Percentiles rank a stretch among this genome's conserved stretches.
phyloP scores from a whole-genome alignment of 805 yeast genomes.

The Komagataella mondaviorum region DNA sequence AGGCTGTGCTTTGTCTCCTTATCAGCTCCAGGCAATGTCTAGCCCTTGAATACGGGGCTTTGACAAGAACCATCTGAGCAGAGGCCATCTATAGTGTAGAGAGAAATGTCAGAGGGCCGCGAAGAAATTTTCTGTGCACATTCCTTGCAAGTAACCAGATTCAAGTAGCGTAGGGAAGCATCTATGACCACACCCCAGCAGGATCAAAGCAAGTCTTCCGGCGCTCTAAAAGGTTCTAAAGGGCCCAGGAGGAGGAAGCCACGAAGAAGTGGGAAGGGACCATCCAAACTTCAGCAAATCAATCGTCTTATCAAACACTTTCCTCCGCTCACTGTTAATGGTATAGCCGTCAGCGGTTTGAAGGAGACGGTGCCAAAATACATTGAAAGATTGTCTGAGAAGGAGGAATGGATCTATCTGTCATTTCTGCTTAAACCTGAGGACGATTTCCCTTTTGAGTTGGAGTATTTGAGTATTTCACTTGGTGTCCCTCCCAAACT shows the following conservation, averaged over 20 bases:
- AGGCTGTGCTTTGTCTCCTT: not conserved
- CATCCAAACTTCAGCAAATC: slow-evolving; percentile 9
- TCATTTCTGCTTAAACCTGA: slow-evolving; percentile 38
- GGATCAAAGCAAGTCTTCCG: not conserved
- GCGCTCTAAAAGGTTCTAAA: not conserved
- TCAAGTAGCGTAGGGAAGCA: not conserved
- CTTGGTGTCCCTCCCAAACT: slow-evolving; percentile 43
- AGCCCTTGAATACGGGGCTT: not conserved
- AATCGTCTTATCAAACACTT: slow-evolving; percentile 8
- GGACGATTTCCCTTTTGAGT: slow-evolving; percentile 60
- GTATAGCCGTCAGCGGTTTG: slow-evolving; percentile 10
- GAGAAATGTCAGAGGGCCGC: not conserved
- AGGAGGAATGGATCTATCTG: slow-evolving; percentile 18
- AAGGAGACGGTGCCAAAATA: slow-evolving; percentile 4
- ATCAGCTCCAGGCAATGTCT: not conserved
- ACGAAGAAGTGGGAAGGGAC: not conserved
- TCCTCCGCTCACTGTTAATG: slow-evolving; percentile 17
- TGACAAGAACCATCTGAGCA: not conserved
- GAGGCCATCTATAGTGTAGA: not conserved
- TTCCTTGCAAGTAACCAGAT: not conserved
- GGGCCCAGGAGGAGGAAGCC: not conserved
- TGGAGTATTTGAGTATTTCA: slow-evolving; percentile 36
- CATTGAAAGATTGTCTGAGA: not conserved
- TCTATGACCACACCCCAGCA: not conserved
- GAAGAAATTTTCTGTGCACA: not conserved